These are phyloP conservation scores for Hortaea sp. DNA, from an alignment of 2,329 filamentous ascomycete genomes.

Conservation along the genomic window DNA sequence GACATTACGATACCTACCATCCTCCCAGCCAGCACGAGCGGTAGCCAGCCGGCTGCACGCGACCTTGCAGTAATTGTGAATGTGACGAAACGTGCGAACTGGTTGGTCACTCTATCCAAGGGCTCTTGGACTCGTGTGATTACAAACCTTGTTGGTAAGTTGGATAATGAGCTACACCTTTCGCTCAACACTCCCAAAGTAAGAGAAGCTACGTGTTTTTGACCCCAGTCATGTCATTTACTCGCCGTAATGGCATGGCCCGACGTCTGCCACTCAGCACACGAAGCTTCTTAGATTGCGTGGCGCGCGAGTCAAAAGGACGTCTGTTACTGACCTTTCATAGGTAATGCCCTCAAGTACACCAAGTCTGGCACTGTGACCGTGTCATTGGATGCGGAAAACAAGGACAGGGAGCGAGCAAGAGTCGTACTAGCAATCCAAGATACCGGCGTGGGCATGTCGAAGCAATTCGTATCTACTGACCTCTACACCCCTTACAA, in stretches of 20 bases:
- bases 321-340: neutral
- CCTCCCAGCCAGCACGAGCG: neutral
- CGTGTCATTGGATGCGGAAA: conserved; percentile 9
- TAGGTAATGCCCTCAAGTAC: neutral
- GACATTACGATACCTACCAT: neutral
- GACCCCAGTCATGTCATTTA: too few relatives aligned
- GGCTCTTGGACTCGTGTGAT: conserved; percentile 36
- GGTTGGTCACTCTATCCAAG: conserved; percentile 32
- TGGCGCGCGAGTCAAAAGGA: too few relatives aligned
- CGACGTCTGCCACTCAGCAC: too few relatives aligned
- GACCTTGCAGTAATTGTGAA: conserved; percentile 7
- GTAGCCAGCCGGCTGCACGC: neutral
- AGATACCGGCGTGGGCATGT: conserved; percentile 23
- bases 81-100: conserved; percentile 15
- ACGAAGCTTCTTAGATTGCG: too few relatives aligned
- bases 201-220: neutral
- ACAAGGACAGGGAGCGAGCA: neutral
- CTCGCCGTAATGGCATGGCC: too few relatives aligned
- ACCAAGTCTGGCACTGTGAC: conserved; percentile 13
- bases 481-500: conserved; percentile 24
- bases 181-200: neutral
- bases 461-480: conserved; percentile 19
- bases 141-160: conserved; percentile 31
- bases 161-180: neutral
- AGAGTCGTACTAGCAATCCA: neutral